Conservation (phyloP, 2,329 filamentous ascomycete species). For the Lizonia empirigonia region DNA sequence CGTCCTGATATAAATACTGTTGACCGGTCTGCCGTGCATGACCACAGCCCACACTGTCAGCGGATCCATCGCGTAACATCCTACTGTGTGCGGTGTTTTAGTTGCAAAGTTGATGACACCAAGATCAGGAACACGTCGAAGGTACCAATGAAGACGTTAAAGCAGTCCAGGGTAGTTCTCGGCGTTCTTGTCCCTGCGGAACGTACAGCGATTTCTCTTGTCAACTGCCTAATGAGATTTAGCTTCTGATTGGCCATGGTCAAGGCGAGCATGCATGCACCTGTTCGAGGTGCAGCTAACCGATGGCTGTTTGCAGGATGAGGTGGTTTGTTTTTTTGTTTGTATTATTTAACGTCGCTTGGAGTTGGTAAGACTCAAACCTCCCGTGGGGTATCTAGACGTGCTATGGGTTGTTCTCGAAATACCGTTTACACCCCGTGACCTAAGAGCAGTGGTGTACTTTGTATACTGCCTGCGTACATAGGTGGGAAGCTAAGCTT, state of each 20-base stretch:
- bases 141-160: conserved; percentile 1
- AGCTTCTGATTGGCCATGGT: neutral
- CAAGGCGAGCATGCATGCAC: neutral
- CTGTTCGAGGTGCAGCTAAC: neutral
- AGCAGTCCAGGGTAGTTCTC: neutral
- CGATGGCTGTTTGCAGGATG: neutral
- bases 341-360: too few species aligned
- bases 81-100: neutral
- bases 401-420: too few species aligned
- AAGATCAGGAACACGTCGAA: conserved; percentile 5
- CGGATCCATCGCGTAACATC: conserved; percentile 8
- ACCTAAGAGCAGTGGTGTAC: too few species aligned
- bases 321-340: too few species aligned
- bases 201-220: conserved; percentile 4
- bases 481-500: too few species aligned
- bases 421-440: too few species aligned
- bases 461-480: too few species aligned
- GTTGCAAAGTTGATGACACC: conserved; percentile 2
- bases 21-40: neutral
- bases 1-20: neutral
- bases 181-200: conserved; percentile 16
- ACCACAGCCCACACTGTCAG: conserved; percentile 2
- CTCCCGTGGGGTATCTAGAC: too few species aligned
- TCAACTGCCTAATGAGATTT: conserved; percentile 12
- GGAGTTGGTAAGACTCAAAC: too few species aligned